Evolutionary conservation across 78 protist species (phyloP), one percentile per base, ranked within the genome.

Genomic region (Trichosphaerium sp.): DNA sequence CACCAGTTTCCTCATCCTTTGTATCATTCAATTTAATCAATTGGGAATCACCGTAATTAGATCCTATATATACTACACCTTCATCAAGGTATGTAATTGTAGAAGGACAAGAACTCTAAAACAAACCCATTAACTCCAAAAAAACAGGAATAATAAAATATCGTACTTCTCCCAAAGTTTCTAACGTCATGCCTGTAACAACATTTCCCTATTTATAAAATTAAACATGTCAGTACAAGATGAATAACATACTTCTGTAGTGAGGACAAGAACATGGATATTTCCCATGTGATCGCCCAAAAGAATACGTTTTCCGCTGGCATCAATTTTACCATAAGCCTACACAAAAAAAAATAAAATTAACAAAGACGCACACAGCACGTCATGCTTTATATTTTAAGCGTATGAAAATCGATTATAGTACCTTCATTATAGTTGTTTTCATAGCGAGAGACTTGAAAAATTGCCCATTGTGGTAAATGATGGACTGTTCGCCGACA

Each of bases 21-120:
- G 61, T 60, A 39, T 64, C 74, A 43, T 79, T 28, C 14, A 90
- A 70, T 25, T 35, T 34, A 57, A 90, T 38, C 34, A 88, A 42
- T 69, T 88, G 91, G 1, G 89, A 67, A 61, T 90, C 95, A 12
- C 92, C 92, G 23, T 38, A 56, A 15, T 32, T 7, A 0, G 83
- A 70, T 42, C 95, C 95, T 26, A 82, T 44, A 52, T 59, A 90
- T 28, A 88, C 89, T 10, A 82, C 83, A n/a, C 89, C 89, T 15
- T 40, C 51, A 66, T 84, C 91, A 6, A 91, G 56, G 65, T 85
- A 85, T 31, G 71, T 12, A 21, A 88, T 31, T 5, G 69, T 38
- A 14, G 62, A 49, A 7, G 88, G 51, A 26, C 5, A 12, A 15
- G 72, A 35, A n/a, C n/a, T n/a, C n/a, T n/a, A n/a, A n/a, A n/a